Evolutionary conservation across 352 stramenopile genomes (phyloP), one percentile per base, ranked within the genome.

Genomic region (Pythium biforme): DNA sequence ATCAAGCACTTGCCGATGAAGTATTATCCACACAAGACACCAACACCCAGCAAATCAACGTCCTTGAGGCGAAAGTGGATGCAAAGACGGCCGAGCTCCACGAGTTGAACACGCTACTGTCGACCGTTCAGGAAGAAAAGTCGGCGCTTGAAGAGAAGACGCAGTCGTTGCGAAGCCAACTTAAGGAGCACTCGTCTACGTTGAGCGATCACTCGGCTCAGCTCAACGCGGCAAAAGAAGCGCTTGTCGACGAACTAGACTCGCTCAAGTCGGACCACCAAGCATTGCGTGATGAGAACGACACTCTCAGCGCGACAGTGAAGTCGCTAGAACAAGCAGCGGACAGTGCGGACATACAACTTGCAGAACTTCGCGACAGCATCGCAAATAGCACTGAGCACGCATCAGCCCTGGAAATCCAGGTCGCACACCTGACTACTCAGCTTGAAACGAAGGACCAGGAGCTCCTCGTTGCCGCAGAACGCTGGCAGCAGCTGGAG

Each of bases 81-180:
- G 74, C 83, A 50, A 86, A 76, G 56, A 85, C 84, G 22, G 74
- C 75, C 3, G 78, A 89, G 58, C 69, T 89, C 15, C 72, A 88
- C 54, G 69, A 72, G 14, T 64, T 86, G 41, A 87, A 84, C 49
- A 69, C 81, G 23, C 67, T 76, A n/a, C 66, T 87, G 34, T 69
- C 56, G 11, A 69, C 58, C 22, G 10, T 27, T 20, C 26, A 23
- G 6, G 15, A 48, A 27, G 37, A 56, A 10, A 67, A 61, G 19
- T 20, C 46, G 19, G 12, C 23, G 0, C 68, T 81, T 15, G 66
- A 81, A 25, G 69, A 83, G 25, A 69, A 68, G 41, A 62, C 73
- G 2, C 67, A 69, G 25, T 3, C 26, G 10, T 17, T 69, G 14
- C 34, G 63, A 14, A 43, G 25, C 20, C 33, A 68, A 11, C 2